phyloP scores from a whole-genome alignment of 2,329 filamentous ascomycete genomes.

The Balansia obtecta region DNA sequence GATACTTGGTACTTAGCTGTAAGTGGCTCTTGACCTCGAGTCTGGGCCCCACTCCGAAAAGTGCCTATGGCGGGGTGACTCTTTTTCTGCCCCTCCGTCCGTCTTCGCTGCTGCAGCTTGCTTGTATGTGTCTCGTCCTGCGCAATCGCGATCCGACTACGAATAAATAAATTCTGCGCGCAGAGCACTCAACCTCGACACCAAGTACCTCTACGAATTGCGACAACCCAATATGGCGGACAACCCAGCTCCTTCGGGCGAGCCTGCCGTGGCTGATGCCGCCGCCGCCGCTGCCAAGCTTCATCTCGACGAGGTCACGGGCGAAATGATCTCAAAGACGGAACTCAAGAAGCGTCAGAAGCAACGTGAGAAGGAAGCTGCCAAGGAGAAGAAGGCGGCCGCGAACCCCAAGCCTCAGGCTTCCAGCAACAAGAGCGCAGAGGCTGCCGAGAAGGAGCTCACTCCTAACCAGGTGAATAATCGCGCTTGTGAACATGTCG shows the following conservation, averaged over 20 bases:
- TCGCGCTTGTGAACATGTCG: not conserved
- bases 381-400: conserved; percentile 79
- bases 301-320: conserved; percentile 83
- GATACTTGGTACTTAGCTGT: too few species aligned
- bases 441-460: conserved; percentile 46
- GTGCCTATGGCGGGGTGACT: conserved; percentile 4
- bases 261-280: conserved; percentile 33
- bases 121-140: conserved; percentile 1
- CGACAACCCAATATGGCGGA: conserved; percentile 18
- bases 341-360: conserved; percentile 95
- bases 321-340: conserved; percentile 73
- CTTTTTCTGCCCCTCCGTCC: conserved; percentile 5
- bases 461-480: conserved; percentile 37
- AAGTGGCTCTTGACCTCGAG: too few species aligned
- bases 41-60: not conserved
- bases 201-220: not conserved
- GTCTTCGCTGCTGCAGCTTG: not conserved
- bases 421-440: conserved; percentile 43
- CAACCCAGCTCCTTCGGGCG: conserved; percentile 18
- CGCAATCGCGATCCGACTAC: not conserved
- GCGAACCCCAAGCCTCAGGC: conserved; percentile 51
- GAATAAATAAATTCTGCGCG: not conserved
- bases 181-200: not conserved
- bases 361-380: conserved; percentile 72
- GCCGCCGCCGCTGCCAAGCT: conserved; percentile 56